Percentiles rank a stretch among this genome's conserved stretches.
These are phyloP conservation scores for Aspergillus uvarum DNA, from an alignment of 2,329 filamentous ascomycete genomes.

Conservation along the genomic window DNA sequence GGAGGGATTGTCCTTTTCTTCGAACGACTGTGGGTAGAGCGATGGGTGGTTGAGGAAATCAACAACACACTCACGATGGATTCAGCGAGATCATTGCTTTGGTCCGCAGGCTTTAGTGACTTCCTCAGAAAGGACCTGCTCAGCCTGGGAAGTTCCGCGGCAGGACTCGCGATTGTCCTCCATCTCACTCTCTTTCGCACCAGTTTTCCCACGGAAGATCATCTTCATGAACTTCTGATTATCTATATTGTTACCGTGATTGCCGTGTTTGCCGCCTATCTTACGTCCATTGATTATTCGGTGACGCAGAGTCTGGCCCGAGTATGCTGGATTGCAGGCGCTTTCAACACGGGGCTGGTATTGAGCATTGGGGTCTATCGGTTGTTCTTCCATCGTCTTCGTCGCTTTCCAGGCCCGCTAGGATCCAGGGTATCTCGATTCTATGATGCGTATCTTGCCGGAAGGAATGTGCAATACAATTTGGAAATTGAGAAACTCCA, in stretches of 20 bases:
- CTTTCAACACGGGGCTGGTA: conserved; percentile 2
- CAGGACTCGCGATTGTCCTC: not conserved
- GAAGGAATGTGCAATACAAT: conserved; percentile 17
- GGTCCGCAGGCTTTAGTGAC: not conserved
- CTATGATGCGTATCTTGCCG: conserved; percentile 16
- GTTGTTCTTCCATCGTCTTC: conserved; percentile 25
- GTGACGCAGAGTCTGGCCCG: not conserved
- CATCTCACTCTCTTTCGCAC: conserved; percentile 9
- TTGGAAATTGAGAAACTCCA: conserved; percentile 21
- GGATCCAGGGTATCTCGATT: conserved; percentile 23
- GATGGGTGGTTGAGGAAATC: too few relatives aligned
- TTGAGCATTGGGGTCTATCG: conserved; percentile 29
- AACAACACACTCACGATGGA: not conserved
- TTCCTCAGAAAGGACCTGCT: not conserved
- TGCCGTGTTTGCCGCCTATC: not conserved
- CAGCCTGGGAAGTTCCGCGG: not conserved
- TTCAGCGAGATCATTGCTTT: not conserved
- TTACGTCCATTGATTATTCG: not conserved
- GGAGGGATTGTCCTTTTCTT: too few relatives aligned
- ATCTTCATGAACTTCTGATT: conserved; percentile 1
- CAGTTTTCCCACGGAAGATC: conserved; percentile 10
- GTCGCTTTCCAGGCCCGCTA: conserved; percentile 27
- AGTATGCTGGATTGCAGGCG: not conserved
- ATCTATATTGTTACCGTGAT: not conserved
- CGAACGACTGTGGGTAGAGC: too few relatives aligned